A percentile compares a stretch with the other conserved stretches of the same genome.
These are phyloP conservation scores for Phyllachora maydis DNA, from an alignment of 2,329 filamentous ascomycete genomes.

Conservation along the genomic window DNA sequence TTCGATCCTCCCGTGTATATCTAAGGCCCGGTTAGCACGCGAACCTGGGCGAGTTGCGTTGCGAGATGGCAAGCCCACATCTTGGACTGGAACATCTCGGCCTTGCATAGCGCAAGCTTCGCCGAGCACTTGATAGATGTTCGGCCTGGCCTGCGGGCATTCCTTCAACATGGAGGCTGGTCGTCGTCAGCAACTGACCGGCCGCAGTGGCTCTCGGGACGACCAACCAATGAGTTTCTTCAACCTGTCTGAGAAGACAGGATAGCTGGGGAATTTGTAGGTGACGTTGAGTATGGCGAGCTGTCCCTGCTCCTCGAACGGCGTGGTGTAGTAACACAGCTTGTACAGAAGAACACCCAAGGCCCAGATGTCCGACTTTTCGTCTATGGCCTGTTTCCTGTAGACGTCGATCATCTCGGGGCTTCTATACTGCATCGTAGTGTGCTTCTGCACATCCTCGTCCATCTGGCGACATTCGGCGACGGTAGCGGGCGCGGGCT, in stretches of 20 bases:
- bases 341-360: conserved; percentile 91
- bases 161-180: conserved; percentile 79
- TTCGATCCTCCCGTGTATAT: conserved; percentile 48
- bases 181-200: conserved; percentile 5
- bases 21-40: conserved; percentile 18
- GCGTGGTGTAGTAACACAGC: conserved; percentile 96
- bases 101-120: conserved; percentile 83
- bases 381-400: conserved; percentile 85
- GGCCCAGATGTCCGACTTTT: conserved; percentile 98
- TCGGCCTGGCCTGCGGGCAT: conserved; percentile 57
- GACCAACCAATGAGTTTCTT: conserved; percentile 72
- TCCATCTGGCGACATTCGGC: conserved; percentile 83
- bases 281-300: conserved; percentile 92
- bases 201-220: no score
- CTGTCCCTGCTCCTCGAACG: conserved; percentile 93
- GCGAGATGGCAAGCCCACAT: conserved; percentile 37
- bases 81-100: conserved; percentile 67
- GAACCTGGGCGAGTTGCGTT: conserved; percentile 3
- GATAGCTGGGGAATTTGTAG: conserved; percentile 79
- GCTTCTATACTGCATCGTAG: conserved; percentile 90
- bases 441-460: conserved; percentile 93
- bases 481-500: conserved; percentile 67
- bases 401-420: conserved; percentile 99
- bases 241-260: conserved; percentile 70
- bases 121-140: conserved; percentile 80